Conservation (phyloP, 805 yeast genomes). For the Ogataea sp. region DNA sequence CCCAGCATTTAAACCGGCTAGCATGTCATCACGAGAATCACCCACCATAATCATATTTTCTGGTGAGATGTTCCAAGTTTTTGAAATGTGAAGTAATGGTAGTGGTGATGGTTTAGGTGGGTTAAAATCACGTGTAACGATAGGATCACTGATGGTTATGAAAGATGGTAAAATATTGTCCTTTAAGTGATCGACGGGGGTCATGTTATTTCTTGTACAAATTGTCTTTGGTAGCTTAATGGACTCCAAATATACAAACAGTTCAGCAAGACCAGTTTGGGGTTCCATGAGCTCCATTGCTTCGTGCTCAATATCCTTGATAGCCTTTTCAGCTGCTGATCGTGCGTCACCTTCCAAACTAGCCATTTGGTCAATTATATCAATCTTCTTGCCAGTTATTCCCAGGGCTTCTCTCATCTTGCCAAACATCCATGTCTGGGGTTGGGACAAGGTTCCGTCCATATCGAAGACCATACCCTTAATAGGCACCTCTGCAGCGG, state of each 20-base stretch:
- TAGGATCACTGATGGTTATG: constrained; percentile 34
- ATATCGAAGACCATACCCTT: constrained; percentile 63
- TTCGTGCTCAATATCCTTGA: constrained; percentile 46
- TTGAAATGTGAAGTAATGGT: constrained; percentile 50
- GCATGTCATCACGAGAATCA: constrained; percentile 65
- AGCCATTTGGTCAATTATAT: constrained; percentile 45
- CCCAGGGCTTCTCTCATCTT: constrained; percentile 58
- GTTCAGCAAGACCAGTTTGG: constrained; percentile 35
- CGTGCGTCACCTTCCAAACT: constrained; percentile 33
- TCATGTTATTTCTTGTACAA: constrained; percentile 51
- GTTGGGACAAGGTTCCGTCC: constrained; percentile 71
- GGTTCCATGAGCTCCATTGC: constrained; percentile 56
- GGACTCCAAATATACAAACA: constrained; percentile 26
- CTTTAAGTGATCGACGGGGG: constrained; percentile 48
- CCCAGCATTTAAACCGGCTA: constrained; percentile 58
- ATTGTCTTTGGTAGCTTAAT: constrained; percentile 39
- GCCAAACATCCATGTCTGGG: constrained; percentile 39
- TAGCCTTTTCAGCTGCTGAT: constrained; percentile 34
- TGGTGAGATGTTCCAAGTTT: constrained; percentile 38
- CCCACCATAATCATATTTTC: constrained; percentile 58
- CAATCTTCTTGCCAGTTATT: constrained; percentile 33
- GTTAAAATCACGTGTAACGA: constrained; percentile 53
- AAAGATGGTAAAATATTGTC: constrained; percentile 31
- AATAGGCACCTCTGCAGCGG: constrained; percentile 13
- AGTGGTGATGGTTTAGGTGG: constrained; percentile 67